Evolutionary conservation across 2,329 filamentous ascomycete genomes (phyloP).

Genomic region (Aspergillus sclerotialis): DNA sequence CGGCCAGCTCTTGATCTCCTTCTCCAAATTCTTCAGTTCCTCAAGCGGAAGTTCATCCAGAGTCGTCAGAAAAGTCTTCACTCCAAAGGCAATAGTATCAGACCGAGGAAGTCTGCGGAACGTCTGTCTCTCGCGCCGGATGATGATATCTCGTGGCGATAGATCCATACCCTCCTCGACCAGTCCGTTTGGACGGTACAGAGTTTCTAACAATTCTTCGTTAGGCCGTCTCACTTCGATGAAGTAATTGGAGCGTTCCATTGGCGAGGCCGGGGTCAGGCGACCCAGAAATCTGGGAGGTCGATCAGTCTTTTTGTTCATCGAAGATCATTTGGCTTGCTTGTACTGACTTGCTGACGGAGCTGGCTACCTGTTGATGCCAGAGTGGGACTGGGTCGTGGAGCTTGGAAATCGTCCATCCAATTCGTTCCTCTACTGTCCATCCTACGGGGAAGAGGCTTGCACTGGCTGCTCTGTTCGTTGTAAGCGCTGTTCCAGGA

Average conservation of each 20-base stretch:
- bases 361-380: constrained; percentile 40
- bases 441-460: constrained; percentile 49
- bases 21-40: constrained; percentile 36
- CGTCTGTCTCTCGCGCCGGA: constrained; percentile 45
- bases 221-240: constrained; percentile 39
- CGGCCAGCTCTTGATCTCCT: constrained; percentile 41
- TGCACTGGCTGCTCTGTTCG: constrained; percentile 41
- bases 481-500: constrained; percentile 3
- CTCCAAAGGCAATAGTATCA: constrained; percentile 43
- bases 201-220: constrained; percentile 32
- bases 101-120: constrained; percentile 41
- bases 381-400: constrained; percentile 44
- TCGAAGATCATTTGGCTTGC: too few species aligned
- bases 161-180: constrained; percentile 32
- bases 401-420: constrained; percentile 42
- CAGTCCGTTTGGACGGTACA: constrained; percentile 39
- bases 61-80: constrained; percentile 41
- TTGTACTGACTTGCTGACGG: constrained; percentile 36
- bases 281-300: constrained; percentile 38
- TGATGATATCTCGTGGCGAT: constrained; percentile 34
- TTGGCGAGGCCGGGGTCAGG: constrained; percentile 35
- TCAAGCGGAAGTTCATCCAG: constrained; percentile 34
- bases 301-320: too few species aligned
- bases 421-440: constrained; percentile 43
- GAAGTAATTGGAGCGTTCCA: constrained; percentile 46